Conservation (phyloP, 2,329 filamentous ascomycete species). For the Hymenoscyphus occultus region DNA sequence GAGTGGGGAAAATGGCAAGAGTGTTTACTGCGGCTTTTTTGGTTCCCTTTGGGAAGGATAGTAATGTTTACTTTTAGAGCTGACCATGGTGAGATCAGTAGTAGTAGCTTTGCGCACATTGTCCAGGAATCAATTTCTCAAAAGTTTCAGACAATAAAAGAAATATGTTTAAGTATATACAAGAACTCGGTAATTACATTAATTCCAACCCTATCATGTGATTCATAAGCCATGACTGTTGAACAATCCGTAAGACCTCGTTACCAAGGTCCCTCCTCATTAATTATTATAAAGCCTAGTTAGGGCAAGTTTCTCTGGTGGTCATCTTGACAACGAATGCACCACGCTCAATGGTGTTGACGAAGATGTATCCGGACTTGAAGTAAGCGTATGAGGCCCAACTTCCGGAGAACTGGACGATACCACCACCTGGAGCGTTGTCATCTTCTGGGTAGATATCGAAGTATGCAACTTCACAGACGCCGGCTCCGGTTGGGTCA, state of each 20-base stretch:
- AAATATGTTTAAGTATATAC: not conserved
- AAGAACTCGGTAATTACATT: not conserved
- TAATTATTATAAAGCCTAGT: conserved; percentile 22
- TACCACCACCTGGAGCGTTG: conserved; percentile 34
- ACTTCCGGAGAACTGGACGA: conserved; percentile 42
- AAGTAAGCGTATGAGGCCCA: conserved; percentile 43
- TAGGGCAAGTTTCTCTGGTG: conserved; percentile 7
- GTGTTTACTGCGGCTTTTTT: no score
- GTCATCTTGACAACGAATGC: conserved; percentile 22
- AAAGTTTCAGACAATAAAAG: not conserved
- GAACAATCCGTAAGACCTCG: not conserved
- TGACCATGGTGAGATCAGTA: no score
- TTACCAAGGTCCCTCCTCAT: not conserved
- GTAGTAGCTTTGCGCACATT: no score
- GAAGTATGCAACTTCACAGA: conserved; percentile 42
- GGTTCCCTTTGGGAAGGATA: no score
- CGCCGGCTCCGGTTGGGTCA: conserved; percentile 35
- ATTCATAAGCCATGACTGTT: not conserved
- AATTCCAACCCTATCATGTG: not conserved
- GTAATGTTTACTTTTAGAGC: no score
- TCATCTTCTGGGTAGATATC: conserved; percentile 31
- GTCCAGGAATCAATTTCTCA: not conserved
- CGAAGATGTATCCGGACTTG: conserved; percentile 39
- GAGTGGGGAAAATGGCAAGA: no score
- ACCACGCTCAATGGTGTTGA: conserved; percentile 43